phyloP scores from a whole-genome alignment of 2,329 filamentous ascomycete genomes.

The Keithomyces neogunnii region DNA sequence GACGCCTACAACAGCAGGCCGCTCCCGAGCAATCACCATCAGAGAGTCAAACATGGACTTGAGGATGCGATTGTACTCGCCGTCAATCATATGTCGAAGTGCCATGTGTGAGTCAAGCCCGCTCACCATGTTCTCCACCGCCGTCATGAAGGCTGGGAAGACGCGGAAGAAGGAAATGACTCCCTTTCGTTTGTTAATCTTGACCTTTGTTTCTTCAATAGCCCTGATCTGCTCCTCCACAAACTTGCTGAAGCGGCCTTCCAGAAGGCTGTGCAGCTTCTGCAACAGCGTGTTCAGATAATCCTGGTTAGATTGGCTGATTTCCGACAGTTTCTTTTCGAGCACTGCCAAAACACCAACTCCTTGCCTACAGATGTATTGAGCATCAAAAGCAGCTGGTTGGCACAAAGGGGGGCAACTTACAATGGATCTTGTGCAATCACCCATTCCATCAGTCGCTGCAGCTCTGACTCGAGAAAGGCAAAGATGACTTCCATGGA shows the following conservation, averaged over 20 bases:
- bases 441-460: constrained; percentile 76
- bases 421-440: constrained; percentile 72
- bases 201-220: constrained; percentile 97
- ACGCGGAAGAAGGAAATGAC: constrained; percentile 92
- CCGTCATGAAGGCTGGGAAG: constrained; percentile 77
- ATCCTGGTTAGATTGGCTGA: constrained; percentile 88
- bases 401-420: constrained; percentile 27
- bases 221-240: constrained; percentile 91
- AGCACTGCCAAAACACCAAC: constrained; percentile 77
- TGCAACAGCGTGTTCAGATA: constrained; percentile 74
- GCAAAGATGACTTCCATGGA: constrained; percentile 84
- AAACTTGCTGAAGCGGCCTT: constrained; percentile 74
- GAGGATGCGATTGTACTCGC: constrained; percentile 80
- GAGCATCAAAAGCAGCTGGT: constrained; percentile 3
- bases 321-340: constrained; percentile 68
- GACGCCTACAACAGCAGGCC: constrained; percentile 40
- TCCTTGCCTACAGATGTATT: constrained; percentile 56
- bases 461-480: constrained; percentile 71
- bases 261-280: constrained; percentile 67
- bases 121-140: constrained; percentile 75
- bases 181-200: constrained; percentile 96
- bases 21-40: constrained; percentile 81
- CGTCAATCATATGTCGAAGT: constrained; percentile 71
- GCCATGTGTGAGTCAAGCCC: constrained; percentile 47
- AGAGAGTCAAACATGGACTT: constrained; percentile 96